Evolutionary conservation across 2,329 filamentous ascomycete species (phyloP), one percentile per base, ranked within the genome.

Genomic region (Thielaviopsis punctulata): DNA sequence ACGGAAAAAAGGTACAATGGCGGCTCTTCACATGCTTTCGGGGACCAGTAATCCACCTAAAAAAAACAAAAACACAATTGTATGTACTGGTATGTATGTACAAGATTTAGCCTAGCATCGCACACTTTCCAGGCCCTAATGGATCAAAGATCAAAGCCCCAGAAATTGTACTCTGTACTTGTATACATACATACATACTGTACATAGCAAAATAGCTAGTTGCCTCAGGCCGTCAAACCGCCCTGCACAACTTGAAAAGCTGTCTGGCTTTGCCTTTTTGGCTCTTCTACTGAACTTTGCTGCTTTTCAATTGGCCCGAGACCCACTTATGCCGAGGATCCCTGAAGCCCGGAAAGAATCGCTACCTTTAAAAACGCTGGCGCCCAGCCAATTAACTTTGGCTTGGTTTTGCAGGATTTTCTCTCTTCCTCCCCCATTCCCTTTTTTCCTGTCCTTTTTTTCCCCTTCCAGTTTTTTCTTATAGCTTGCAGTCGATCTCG

Each of bases 341-440:
- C 47, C 47, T 53, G 52, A 53, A 41, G 36, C 30, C 46, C 52
- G 52, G 52, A 41, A 53, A 53, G 52, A 53, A 53, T 53, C 52
- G 52, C 52, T 36, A 36, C 30, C 13, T 15, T 50, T 27, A 53
- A 49, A 51, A 53, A 43, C 46, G 49, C 13, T 36, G n/a, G 45
- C 49, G 46, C 47, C 36, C 39, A 45, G 47, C 47, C 39, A 53
- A 41, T 49, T 30, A n/a, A n/a, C n/a, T 47, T 44, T 45, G 39
- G 43, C 21, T 10, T 27, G 25, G 30, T 15, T 4, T 15, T 47
- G 43, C 25, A 51, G 48, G 52, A 54, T 49, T 46, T 45, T 46
- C 43, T 45, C 49, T 44, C 39, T 51, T 51, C 41, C 33, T 52
- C 53, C 46, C 39, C 24, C 24, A 33, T 30, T 52, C 25, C 46